phyloP scores from a whole-genome alignment of 768 basidiomycete species.

The Termitomyces sp. region DNA sequence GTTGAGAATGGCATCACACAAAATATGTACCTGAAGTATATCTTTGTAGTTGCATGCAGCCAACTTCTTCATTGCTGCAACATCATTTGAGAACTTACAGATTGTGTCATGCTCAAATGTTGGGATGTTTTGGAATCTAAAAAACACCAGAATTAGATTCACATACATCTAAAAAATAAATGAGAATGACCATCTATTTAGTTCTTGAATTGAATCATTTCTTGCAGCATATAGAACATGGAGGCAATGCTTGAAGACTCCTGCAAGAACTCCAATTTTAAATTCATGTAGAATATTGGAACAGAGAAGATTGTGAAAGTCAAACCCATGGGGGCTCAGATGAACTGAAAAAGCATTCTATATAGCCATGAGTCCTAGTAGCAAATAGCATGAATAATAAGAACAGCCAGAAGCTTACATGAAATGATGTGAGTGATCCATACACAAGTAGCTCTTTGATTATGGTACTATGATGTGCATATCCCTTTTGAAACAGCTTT shows the following conservation, averaged over 20 bases:
- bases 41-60: constrained; percentile 26
- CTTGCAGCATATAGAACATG: constrained; percentile 13
- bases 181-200: neutral
- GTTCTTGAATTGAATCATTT: too few species aligned
- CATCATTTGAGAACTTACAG: neutral
- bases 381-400: neutral
- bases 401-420: constrained; percentile 1
- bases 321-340: neutral
- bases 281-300: constrained; percentile 24
- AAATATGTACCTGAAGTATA: constrained; percentile 15
- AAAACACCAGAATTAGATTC: neutral
- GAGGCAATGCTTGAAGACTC: constrained; percentile 19
- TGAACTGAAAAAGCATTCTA: constrained; percentile 4
- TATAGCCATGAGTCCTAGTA: too few species aligned
- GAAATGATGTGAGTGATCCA: constrained; percentile 19
- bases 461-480: neutral
- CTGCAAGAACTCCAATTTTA: constrained; percentile 22
- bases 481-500: constrained; percentile 9
- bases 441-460: constrained; percentile 11
- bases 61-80: neutral
- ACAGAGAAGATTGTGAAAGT: constrained; percentile 15
- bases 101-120: neutral
- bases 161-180: neutral
- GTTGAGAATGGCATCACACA: neutral
- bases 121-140: neutral